Evolutionary conservation across 140 eudicot genomes (phyloP), one percentile per base, ranked within the genome.

Genomic region (Erigeron philadelphicus): DNA sequence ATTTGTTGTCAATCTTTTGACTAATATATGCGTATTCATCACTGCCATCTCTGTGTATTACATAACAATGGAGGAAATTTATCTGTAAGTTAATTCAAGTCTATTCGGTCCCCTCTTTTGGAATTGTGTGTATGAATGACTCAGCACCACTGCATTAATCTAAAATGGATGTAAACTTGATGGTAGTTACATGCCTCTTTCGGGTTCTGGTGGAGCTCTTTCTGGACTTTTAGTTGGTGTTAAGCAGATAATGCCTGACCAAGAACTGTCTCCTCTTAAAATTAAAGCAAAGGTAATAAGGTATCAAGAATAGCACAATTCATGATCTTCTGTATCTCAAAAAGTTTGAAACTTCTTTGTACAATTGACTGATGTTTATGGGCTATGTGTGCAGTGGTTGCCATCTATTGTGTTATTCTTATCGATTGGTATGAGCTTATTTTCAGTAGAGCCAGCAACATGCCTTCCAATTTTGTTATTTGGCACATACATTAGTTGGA

Each of bases 141-240:
- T n/a, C n/a, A n/a, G n/a, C n/a, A n/a, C n/a, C n/a, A n/a, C n/a
- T n/a, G n/a, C n/a, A n/a, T n/a, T n/a, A n/a, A n/a, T n/a, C n/a
- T n/a, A n/a, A n/a, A n/a, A n/a, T n/a, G n/a, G n/a, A n/a, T n/a
- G n/a, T n/a, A n/a, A n/a, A n/a, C n/a, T n/a, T n/a, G n/a, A n/a
- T n/a, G 56, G 76, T 48, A 86, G 96, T 62, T 88, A 88, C 76
- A 70, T 80, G 94, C 96, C 96, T 49, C 63, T 88, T 53, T 88
- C 94, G 62, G 96, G 96, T 19, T 88, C 86, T 83, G 90, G 87
- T 55, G 96, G 94, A 68, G 85, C 83, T 66, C 94, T 88, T 72
- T 79, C 71, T 40, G 96, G 93, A 46, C 78, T 88, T 57, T 80
- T 88, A 35, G 96, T 88, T 63, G 96, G 96, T 53, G 65, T 88